Percentiles rank a stretch among this genome's conserved stretches.
Evolutionary conservation across 1,284 basidiomycete genomes (phyloP).

Genomic region (Melampsora americana): DNA sequence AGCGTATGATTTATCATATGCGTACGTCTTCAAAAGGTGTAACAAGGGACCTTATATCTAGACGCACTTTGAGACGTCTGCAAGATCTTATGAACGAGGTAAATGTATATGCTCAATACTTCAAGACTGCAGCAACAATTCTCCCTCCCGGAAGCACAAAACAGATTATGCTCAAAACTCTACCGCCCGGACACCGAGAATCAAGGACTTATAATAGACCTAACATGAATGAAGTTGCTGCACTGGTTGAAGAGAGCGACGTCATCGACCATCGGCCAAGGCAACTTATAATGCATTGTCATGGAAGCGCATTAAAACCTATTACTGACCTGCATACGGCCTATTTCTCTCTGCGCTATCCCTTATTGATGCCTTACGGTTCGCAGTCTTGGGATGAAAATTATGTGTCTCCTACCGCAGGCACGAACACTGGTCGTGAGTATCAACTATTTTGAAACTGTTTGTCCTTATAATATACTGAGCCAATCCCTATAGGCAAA

Average conservation of each 20-base stretch:
- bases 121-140: no score
- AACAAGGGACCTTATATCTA: no score
- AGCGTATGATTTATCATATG: no score
- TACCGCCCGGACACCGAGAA: neutral
- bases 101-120: no score
- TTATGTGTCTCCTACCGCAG: neutral
- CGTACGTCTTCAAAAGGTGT: no score
- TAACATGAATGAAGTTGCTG: neutral
- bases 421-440: neutral
- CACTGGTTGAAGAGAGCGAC: neutral
- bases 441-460: no score
- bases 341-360: conserved; percentile 9
- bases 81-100: no score
- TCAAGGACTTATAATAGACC: conserved; percentile 2
- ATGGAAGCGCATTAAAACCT: no score
- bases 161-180: neutral
- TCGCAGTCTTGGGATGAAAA: neutral
- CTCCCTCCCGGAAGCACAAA: no score
- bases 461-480: no score
- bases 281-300: neutral
- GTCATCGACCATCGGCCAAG: neutral
- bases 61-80: no score
- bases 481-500: neutral
- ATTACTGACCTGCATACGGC: no score
- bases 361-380: conserved; percentile 8